Percentiles rank a stretch among this genome's conserved stretches.
Evolutionary conservation across 139 green algal species (phyloP).

Genomic region (Auxenochlorella pyrenoidosa): DNA sequence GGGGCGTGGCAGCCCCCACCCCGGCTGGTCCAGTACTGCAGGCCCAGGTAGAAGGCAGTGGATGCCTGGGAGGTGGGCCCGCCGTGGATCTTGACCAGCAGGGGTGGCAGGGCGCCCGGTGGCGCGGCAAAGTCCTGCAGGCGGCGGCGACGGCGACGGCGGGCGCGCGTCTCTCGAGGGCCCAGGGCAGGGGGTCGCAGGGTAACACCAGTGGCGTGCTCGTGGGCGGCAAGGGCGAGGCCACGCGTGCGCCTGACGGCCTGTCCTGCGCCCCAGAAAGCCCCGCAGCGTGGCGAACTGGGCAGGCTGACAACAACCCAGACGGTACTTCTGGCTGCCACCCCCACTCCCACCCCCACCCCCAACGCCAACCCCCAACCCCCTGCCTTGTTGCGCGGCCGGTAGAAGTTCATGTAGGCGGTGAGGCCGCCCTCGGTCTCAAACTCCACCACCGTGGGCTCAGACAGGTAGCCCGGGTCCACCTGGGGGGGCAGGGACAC

Average conservation of each 20-base stretch:
- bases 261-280: no score
- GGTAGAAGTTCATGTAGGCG: constrained; percentile 74
- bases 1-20: constrained; percentile 39
- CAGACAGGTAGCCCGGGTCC: constrained; percentile 59
- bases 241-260: no score
- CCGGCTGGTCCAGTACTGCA: constrained; percentile 79
- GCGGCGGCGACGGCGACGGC: not conserved
- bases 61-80: constrained; percentile 67
- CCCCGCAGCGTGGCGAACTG: no score
- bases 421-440: constrained; percentile 63
- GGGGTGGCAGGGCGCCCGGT: constrained; percentile 51
- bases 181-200: not conserved
- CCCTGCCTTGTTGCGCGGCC: constrained; percentile 59
- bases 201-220: no score
- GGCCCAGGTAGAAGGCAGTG: constrained; percentile 55
- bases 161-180: not conserved
- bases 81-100: constrained; percentile 80
- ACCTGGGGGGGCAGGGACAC: no score
- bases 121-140: constrained; percentile 16
- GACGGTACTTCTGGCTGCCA: no score
- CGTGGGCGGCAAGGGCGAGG: no score
- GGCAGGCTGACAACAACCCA: no score
- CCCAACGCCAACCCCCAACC: no score
- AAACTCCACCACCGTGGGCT: constrained; percentile 63
- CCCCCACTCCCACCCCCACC: not conserved